These are phyloP conservation scores for Pueraria montana DNA, from an alignment of 306 rosid species.

Conservation along the genomic window DNA sequence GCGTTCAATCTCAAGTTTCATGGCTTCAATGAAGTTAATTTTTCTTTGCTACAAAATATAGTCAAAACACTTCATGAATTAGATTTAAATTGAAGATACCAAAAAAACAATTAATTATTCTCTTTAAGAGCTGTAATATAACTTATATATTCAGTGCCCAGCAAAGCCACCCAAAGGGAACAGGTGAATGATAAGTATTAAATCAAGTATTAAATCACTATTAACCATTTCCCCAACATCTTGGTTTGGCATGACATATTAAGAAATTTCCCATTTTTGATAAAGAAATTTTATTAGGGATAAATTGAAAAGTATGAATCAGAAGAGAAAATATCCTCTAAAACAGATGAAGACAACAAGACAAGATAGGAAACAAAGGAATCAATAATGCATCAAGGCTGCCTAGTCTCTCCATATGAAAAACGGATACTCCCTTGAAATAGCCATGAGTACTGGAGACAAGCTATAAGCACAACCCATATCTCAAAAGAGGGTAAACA, in stretches of 20 bases:
- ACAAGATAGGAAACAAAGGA: conserved; percentile 12
- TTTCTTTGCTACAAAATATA: conserved; percentile 68
- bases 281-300: conserved; percentile 19
- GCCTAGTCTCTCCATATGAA: conserved; percentile 14
- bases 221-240: conserved; percentile 38
- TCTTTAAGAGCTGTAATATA: too few relatives aligned
- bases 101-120: conserved; percentile 32
- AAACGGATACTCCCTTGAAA: conserved; percentile 33
- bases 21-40: conserved; percentile 77
- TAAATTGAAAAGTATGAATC: conserved; percentile 14
- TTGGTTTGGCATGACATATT: conserved; percentile 20
- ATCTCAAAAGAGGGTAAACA: conserved; percentile 21
- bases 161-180: conserved; percentile 25
- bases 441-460: conserved; percentile 11
- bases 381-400: conserved; percentile 19
- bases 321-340: neutral
- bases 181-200: conserved; percentile 16
- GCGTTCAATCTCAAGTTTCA: conserved; percentile 98
- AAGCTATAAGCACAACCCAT: conserved; percentile 12
- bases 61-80: conserved; percentile 40
- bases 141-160: conserved; percentile 10
- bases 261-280: neutral
- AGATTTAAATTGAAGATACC: conserved; percentile 27
- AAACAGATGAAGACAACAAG: conserved; percentile 28
- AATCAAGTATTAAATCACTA: conserved; percentile 27